A percentile compares a stretch with the other conserved stretches of the same genome.
Evolutionary conservation across 2,329 filamentous ascomycete species (phyloP).

Genomic region (Diaporthe australafricana): DNA sequence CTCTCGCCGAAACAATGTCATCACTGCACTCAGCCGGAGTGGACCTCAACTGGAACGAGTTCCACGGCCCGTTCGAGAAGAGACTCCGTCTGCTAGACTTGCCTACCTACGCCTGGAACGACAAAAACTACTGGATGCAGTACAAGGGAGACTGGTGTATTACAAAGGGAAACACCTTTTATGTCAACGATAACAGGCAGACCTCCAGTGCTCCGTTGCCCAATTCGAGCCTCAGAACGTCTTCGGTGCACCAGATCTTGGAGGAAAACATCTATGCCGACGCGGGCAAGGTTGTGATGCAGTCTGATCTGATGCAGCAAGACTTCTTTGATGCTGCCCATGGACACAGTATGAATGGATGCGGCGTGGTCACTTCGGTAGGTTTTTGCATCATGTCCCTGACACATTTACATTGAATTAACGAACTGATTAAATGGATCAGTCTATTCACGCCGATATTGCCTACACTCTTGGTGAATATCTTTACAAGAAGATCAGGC

Average conservation of each 20-base stretch:
- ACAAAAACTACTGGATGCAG: conserved; percentile 18
- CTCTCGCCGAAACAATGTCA: background rate
- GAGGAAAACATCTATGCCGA: background rate
- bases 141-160: conserved; percentile 5
- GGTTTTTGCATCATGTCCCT: background rate
- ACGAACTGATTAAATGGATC: background rate
- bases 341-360: conserved; percentile 1
- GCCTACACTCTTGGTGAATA: background rate
- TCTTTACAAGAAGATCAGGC: background rate
- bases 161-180: conserved; percentile 47
- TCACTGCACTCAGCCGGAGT: background rate
- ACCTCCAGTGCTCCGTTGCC: background rate
- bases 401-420: background rate
- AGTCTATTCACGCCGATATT: conserved; percentile 22
- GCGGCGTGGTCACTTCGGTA: conserved; percentile 3
- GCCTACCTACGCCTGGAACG: conserved; percentile 11
- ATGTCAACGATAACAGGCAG: conserved; percentile 20
- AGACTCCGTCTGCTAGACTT: background rate
- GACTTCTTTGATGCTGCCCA: background rate
- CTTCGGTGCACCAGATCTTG: background rate
- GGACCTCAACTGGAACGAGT: conserved; percentile 9
- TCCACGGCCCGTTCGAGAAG: background rate
- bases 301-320: background rate
- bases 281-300: background rate
- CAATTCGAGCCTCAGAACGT: background rate